A percentile compares a stretch with the other conserved stretches of the same genome.
These are phyloP conservation scores for Candida coleopterorum DNA, from an alignment of 805 yeast genomes.

Conservation along the genomic window DNA sequence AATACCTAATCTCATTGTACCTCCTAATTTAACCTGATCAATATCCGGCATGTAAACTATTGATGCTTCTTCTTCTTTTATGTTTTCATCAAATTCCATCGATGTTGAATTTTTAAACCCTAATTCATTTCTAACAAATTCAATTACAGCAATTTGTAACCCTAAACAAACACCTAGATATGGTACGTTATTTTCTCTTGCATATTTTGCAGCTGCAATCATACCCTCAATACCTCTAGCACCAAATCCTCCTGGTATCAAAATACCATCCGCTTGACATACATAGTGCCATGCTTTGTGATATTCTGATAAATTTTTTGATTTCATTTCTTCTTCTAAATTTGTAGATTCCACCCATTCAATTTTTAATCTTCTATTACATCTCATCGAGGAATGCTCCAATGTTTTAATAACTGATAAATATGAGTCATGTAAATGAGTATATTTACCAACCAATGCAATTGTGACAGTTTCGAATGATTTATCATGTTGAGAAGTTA, in stretches of 20 bases:
- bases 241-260: slow-evolving; percentile 99
- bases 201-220: slow-evolving; percentile 96
- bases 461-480: slow-evolving; percentile 85
- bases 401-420: slow-evolving; percentile 91
- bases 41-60: slow-evolving; percentile 99
- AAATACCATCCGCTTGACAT: slow-evolving; percentile 91
- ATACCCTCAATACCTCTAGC: slow-evolving; percentile 97
- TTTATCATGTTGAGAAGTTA: slow-evolving; percentile 77
- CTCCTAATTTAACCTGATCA: slow-evolving; percentile 92
- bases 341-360: slow-evolving; percentile 95
- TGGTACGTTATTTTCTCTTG: slow-evolving; percentile 93
- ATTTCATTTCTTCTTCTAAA: slow-evolving; percentile 70
- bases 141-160: slow-evolving; percentile 94
- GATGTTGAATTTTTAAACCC: slow-evolving; percentile 69
- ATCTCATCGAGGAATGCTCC: slow-evolving; percentile 92
- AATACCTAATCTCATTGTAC: slow-evolving; percentile 97
- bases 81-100: slow-evolving; percentile 70
- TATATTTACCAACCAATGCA: slow-evolving; percentile 97
- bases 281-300: slow-evolving; percentile 95
- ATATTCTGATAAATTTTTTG: slow-evolving; percentile 64
- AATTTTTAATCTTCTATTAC: slow-evolving; percentile 78
- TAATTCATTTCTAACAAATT: slow-evolving; percentile 77
- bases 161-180: slow-evolving; percentile 97
- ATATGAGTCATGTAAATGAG: slow-evolving; percentile 91
- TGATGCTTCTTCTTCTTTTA: slow-evolving; percentile 59